A percentile compares a stretch with the other conserved stretches of the same genome.
phyloP scores from a whole-genome alignment of 192 early-diverging fungal genomes.

The Entophlyctis luteolus region DNA sequence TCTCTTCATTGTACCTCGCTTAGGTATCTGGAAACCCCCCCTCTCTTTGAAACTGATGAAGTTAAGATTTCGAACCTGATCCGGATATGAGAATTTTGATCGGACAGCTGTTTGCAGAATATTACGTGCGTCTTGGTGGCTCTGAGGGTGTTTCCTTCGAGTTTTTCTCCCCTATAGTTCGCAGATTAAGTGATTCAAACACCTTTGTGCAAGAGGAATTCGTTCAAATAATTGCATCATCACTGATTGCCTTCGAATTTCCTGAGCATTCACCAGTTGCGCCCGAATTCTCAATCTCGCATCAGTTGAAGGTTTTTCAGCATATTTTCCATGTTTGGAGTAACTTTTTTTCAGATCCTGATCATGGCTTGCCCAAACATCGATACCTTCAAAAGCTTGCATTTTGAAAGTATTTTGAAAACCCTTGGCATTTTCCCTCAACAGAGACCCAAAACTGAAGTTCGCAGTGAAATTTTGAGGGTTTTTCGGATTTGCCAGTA shows the following conservation, averaged over 20 bases:
- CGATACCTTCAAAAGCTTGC: constrained; percentile 60
- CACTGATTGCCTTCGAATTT: background rate
- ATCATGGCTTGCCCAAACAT: constrained; percentile 46
- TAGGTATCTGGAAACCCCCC: no score
- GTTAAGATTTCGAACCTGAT: constrained; percentile 23
- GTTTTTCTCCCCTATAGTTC: background rate
- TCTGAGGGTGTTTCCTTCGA: background rate
- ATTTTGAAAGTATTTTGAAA: constrained; percentile 59
- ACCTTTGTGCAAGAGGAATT: constrained; percentile 25
- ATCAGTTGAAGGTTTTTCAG: constrained; percentile 4
- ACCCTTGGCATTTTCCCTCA: constrained; percentile 48
- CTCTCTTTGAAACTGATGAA: no score
- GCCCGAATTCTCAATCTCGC: background rate
- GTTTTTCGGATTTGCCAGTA: constrained; percentile 62
- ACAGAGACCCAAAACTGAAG: constrained; percentile 22
- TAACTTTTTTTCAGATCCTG: background rate
- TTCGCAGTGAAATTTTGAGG: constrained; percentile 19
- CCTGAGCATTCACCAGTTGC: background rate
- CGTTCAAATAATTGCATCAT: background rate
- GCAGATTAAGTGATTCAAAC: constrained; percentile 30
- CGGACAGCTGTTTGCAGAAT: constrained; percentile 24
- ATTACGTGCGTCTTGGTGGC: background rate
- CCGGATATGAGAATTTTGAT: constrained; percentile 22
- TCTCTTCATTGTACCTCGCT: no score
- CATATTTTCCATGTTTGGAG: background rate